Base-by-base conservation (phyloP, 2,329 filamentous ascomycete species). In the Pseudonectria buxi region DNA sequence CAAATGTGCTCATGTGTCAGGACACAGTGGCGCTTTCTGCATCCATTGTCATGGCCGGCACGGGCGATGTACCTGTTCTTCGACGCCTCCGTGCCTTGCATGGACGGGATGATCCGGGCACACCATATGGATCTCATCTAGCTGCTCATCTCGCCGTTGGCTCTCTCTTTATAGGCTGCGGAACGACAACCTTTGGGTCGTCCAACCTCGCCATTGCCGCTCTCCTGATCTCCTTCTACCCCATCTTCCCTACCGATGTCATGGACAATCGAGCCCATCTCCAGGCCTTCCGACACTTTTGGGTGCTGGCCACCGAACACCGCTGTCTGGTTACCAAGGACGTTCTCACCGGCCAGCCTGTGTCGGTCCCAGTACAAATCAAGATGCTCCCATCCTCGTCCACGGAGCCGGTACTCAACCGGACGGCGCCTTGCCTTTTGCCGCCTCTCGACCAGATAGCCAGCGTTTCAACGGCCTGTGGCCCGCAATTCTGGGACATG, bases 241-340 rank as follows among this genome's bases (percentile, higher is more conserved):
- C 92, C 0, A 73, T 95, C 14, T 95, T 94, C 57, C 92, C 92
- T 0, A 83, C 78, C 9, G 83, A 78, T 22, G 86, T 96, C 2
- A 83, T 94, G 52, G 92, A 98, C 63, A 96, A 96, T 55, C 83
- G 86, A 46, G 88, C 87, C 10, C 92, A 98, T 53, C 72, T 98
- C 6, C 92, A 98, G 65, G 92, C 94, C 4, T 92, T 98, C 65
- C 80, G 94, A 5, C 90, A 98, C 61, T 85, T 98, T 54, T 98
- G 92, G 92, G 90, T 95, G 10, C 72, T 98, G 4, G 92, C 92
- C 2, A 83, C 86, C 0, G 92, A 98, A 53, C 78, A 87, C 9
- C 78, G 94, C 33, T 96, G 90, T 55, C 74, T 98, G 1, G 78
- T 98, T 1, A 77, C 86, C 13, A 85, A 90, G 42, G 92, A 98